Evolutionary conservation across 106 monocot genomes (phyloP), one percentile per base, ranked within the genome.

Genomic region (Apostasia shenzhenica): DNA sequence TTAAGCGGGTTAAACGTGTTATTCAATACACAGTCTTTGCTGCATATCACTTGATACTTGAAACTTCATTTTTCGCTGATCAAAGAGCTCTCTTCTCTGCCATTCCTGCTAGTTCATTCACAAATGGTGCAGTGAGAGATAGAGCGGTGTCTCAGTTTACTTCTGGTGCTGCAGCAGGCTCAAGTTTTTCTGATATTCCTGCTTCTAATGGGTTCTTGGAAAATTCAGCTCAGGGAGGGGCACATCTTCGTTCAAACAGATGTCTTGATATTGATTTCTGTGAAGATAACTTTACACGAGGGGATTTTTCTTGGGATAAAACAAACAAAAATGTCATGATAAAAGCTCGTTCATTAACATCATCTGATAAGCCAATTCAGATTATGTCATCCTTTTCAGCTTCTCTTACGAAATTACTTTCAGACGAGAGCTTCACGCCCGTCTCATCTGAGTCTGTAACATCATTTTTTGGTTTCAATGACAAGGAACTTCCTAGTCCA

Each of bases 1-100:
- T 99, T 63, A 99, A 99, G 83, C 90, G 83, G 81, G 63, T 99
- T 73, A 99, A 99, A 53, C 73, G 80, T 14, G 89, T 93, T 45
- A 59, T 99, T 64, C 85, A 90, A 49, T 99, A 80, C 77, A 90
- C 99, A 64, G 85, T 99, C 45, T 99, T 99, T 88, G 99, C 87
- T 55, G 99, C 99, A 40, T 93, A 99, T 64, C 90, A 99, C 79
- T 86, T 99, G 72, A 93, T 93, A 43, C 83, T 93, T 46, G 93
- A 99, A 79, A 93, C 93, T 46, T 99, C 93, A 65, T 99, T 90
- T 70, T 90, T 93, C 74, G 87, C 83, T 41, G 99, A 99, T 88
- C 99, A 99, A 76, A 87, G 90, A 66, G 77, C 85, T 63, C 71
- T 85, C 41, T 81, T 80, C 68, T 69, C 77, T 72, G 76, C 80